Percentiles rank a stretch among this genome's conserved stretches.
Evolutionary conservation across 148 eudicot species (phyloP).

Genomic region (Arbutus unedo): DNA sequence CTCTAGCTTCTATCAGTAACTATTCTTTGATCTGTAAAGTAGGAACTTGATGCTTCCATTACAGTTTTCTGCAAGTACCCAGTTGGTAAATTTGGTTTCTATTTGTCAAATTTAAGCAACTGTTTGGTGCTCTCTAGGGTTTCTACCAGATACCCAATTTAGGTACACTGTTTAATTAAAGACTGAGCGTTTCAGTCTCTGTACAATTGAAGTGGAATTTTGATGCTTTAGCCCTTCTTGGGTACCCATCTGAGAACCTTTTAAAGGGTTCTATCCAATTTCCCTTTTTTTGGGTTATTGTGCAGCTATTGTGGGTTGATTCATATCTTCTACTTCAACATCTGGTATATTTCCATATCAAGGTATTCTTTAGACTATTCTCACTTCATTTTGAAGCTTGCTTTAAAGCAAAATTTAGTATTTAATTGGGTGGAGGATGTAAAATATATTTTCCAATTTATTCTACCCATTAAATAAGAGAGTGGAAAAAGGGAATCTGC

Average conservation of each 20-base stretch:
- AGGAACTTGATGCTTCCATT: slow-evolving; percentile 39
- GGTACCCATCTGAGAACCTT: slow-evolving; percentile 38
- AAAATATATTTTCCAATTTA: not conserved
- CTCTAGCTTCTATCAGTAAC: not conserved
- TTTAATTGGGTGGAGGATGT: slow-evolving; percentile 9
- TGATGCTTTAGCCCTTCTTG: slow-evolving; percentile 37
- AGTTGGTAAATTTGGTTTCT: slow-evolving; percentile 31
- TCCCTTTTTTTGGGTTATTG: slow-evolving; percentile 23
- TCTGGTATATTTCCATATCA: slow-evolving; percentile 18
- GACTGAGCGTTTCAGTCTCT: slow-evolving; percentile 15
- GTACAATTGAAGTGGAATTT: slow-evolving; percentile 31
- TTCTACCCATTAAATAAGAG: slow-evolving; percentile 10
- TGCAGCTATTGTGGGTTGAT: slow-evolving; percentile 22
- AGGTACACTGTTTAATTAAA: slow-evolving; percentile 10
- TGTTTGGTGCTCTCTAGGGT: slow-evolving; percentile 37
- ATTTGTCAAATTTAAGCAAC: slow-evolving; percentile 28
- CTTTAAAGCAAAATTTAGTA: slow-evolving; percentile 21
- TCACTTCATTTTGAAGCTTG: slow-evolving; percentile 7
- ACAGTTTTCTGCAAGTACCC: slow-evolving; percentile 39
- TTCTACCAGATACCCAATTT: slow-evolving; percentile 26
- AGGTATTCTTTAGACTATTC: slow-evolving; percentile 13
- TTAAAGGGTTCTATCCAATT: slow-evolving; percentile 19
- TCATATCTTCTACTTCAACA: slow-evolving; percentile 27
- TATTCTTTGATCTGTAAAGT: slow-evolving; percentile 30
- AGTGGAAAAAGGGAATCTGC: slow-evolving; percentile 54